Percentiles rank a stretch among this genome's conserved stretches.
Evolutionary conservation across 345 rosid species (phyloP).

Genomic region (Eucalyptus regnans): DNA sequence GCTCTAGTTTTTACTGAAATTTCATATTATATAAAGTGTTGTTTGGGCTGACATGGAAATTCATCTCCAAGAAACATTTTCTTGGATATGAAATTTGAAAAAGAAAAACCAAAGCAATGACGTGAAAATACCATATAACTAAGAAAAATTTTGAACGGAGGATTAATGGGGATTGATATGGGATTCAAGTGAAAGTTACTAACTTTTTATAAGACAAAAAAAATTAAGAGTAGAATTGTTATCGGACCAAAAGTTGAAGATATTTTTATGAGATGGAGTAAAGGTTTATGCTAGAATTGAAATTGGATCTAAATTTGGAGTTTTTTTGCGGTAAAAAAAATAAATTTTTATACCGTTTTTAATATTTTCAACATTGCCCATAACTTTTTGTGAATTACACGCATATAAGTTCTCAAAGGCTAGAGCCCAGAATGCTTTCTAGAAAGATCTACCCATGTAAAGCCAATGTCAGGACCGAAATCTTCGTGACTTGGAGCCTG

Average conservation of each 20-base stretch:
- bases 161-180: not conserved
- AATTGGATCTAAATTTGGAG: not conserved
- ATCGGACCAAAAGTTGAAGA: no score
- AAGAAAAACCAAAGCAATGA: not conserved
- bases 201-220: not conserved
- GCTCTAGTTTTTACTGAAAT: not conserved
- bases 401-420: not conserved
- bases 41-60: not conserved
- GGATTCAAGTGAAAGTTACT: not conserved
- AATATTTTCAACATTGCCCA: not conserved
- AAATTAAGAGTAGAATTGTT: no score
- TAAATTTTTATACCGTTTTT: not conserved
- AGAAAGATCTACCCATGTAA: not conserved
- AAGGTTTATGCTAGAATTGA: not conserved
- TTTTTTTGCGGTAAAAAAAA: not conserved
- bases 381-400: not conserved
- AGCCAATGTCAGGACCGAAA: not conserved
- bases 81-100: not conserved
- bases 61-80: not conserved
- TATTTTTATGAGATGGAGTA: no score
- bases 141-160: rapidly evolving
- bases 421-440: not conserved
- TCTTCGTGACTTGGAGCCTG: not conserved
- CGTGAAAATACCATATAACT: not conserved
- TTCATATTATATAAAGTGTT: no score